phyloP scores from a whole-genome alignment of 192 early-diverging fungal genomes.

The Entrophospora sp. region DNA sequence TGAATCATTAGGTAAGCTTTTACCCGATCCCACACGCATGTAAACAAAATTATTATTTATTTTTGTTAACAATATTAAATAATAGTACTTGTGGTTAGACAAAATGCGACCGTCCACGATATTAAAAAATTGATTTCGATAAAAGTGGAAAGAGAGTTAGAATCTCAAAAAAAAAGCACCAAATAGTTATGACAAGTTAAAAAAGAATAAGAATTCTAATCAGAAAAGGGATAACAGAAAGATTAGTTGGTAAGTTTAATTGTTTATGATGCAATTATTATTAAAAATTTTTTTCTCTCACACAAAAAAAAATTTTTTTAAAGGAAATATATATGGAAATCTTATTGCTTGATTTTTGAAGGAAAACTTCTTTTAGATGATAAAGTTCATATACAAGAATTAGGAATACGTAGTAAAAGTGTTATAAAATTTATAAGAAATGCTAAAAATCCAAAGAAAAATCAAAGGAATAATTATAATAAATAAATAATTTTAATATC shows the following conservation, averaged over 20 bases:
- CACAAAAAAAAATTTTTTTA: not conserved
- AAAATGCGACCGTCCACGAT: constrained; percentile 12
- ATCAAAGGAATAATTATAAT: not conserved
- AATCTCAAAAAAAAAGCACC: not conserved
- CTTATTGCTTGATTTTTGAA: constrained; percentile 20
- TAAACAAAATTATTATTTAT: not conserved
- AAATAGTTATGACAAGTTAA: not conserved
- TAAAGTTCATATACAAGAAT: constrained; percentile 10
- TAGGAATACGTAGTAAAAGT: constrained; percentile 10
- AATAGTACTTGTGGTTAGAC: constrained; percentile 8
- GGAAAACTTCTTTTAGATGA: constrained; percentile 6
- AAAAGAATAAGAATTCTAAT: not conserved
- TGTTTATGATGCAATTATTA: too few species aligned
- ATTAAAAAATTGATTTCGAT: constrained; percentile 7
- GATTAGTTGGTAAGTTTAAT: constrained; percentile 13
- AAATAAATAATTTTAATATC: not conserved
- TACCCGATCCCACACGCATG: not conserved
- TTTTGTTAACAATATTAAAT: not conserved
- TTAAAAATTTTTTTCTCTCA: too few species aligned
- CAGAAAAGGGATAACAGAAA: not conserved
- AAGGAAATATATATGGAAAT: constrained; percentile 21
- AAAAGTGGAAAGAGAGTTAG: not conserved
- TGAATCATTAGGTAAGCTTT: constrained; percentile 4
- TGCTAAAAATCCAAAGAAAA: not conserved
- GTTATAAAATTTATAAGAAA: constrained; percentile 15